Conservation (phyloP, 2,329 filamentous ascomycete species). For the Paecilomyces formosus region DNA sequence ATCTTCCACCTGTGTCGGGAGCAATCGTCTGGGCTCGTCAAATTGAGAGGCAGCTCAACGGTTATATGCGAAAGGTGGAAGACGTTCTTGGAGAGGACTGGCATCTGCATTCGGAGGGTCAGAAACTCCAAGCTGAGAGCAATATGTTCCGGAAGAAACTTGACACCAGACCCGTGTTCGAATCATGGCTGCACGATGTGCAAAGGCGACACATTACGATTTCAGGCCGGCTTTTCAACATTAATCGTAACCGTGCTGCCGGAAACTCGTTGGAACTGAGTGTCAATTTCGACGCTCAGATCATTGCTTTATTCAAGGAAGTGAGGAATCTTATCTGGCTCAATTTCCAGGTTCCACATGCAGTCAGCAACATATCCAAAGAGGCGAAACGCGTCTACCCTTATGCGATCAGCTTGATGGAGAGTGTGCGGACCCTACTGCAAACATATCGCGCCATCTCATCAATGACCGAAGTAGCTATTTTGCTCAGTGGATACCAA, state of each 20-base stretch:
- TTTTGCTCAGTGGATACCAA: conserved; percentile 82
- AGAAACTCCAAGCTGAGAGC: conserved; percentile 86
- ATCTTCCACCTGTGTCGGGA: conserved; percentile 90
- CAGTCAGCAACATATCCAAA: conserved; percentile 91
- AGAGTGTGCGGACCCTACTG: conserved; percentile 88
- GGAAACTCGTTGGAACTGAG: conserved; percentile 81
- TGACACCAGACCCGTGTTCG: conserved; percentile 86
- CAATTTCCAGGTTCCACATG: conserved; percentile 87
- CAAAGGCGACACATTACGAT: conserved; percentile 84
- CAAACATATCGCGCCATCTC: conserved; percentile 81
- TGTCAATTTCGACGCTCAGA: conserved; percentile 95
- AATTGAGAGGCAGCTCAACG: conserved; percentile 90
- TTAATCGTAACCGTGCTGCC: conserved; percentile 79
- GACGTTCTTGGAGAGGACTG: conserved; percentile 92
- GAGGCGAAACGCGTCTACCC: conserved; percentile 98
- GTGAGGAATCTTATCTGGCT: conserved; percentile 94
- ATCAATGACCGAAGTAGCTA: conserved; percentile 78
- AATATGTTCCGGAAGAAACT: conserved; percentile 94
- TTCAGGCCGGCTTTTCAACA: conserved; percentile 82
- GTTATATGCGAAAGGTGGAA: conserved; percentile 99
- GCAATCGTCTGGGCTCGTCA: conserved; percentile 97
- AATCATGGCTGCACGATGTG: conserved; percentile 90
- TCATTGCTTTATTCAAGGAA: conserved; percentile 98
- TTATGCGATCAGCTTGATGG: conserved; percentile 96
- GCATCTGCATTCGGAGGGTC: conserved; percentile 88